Percentiles rank a stretch among this genome's conserved stretches.
phyloP scores from a whole-genome alignment of 495 filamentous ascomycete genomes.

The Zalerion maritima region DNA sequence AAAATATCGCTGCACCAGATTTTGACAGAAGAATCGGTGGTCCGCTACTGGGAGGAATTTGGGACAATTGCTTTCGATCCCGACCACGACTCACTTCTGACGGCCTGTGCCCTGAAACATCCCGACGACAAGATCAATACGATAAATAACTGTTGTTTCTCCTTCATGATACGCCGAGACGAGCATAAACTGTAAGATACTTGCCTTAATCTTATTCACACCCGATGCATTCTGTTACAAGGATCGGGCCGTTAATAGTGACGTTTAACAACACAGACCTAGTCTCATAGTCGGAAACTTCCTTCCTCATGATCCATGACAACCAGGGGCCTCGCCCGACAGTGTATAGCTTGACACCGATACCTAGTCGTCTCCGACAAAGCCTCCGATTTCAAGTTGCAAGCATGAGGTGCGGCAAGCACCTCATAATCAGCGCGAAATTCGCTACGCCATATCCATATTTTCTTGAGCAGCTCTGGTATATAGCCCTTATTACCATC shows the following conservation, averaged over 20 bases:
- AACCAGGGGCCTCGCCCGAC: too few relatives aligned
- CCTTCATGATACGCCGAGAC: slow-evolving; percentile 88
- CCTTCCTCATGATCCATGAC: slow-evolving; percentile 48
- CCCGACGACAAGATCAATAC: slow-evolving; percentile 59
- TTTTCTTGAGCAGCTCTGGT: too few relatives aligned
- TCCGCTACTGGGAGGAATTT: slow-evolving; percentile 98
- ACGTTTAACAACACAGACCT: slow-evolving; percentile 41
- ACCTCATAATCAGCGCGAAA: too few relatives aligned
- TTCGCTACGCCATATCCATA: too few relatives aligned
- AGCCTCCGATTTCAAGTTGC: too few relatives aligned
- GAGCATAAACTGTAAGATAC: slow-evolving; percentile 83
- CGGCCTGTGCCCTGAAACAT: slow-evolving; percentile 81
- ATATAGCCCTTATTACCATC: too few relatives aligned
- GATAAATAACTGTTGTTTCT: slow-evolving; percentile 87
- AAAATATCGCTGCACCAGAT: slow-evolving; percentile 94
- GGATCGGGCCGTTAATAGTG: slow-evolving; percentile 6
- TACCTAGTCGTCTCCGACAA: too few relatives aligned
- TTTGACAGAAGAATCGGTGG: slow-evolving; percentile 80
- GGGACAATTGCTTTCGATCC: slow-evolving; percentile 95
- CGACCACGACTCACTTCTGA: slow-evolving; percentile 92
- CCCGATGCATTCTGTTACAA: background rate
- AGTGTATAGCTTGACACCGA: too few relatives aligned
- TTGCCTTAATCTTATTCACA: background rate
- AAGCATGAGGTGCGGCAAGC: background rate
- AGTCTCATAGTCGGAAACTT: slow-evolving; percentile 95